These are phyloP conservation scores for Cerrena zonata DNA, from an alignment of 1,284 basidiomycete genomes.

Conservation along the genomic window DNA sequence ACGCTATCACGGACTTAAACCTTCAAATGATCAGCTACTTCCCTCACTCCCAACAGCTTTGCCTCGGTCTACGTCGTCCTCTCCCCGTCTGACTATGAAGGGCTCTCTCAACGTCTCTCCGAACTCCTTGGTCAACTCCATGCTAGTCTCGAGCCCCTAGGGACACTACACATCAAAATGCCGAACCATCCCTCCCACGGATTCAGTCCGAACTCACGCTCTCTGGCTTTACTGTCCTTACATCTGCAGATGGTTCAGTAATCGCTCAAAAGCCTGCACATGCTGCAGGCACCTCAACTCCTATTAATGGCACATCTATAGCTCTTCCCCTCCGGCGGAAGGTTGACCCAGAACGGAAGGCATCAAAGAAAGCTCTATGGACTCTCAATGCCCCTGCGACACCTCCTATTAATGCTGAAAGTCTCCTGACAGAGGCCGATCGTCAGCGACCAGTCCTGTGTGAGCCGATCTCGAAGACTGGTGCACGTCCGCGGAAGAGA, in stretches of 20 bases:
- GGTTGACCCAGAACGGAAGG: constrained; percentile 49
- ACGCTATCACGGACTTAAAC: constrained; percentile 5
- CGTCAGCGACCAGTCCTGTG: constrained; percentile 64
- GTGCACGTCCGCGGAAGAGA: constrained; percentile 65
- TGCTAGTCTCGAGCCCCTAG: constrained; percentile 52
- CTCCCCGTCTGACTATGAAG: constrained; percentile 53
- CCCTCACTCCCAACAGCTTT: constrained; percentile 51
- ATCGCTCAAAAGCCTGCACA: constrained; percentile 64
- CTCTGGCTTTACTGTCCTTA: constrained; percentile 57
- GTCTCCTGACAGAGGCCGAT: constrained; percentile 69
- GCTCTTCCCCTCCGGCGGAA: constrained; percentile 46
- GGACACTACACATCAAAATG: constrained; percentile 61
- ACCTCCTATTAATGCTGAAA: constrained; percentile 70
- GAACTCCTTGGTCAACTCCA: constrained; percentile 55
- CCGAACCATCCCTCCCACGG: constrained; percentile 37
- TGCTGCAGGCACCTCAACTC: constrained; percentile 29
- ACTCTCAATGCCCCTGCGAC: constrained; percentile 56
- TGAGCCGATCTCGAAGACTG: constrained; percentile 46
- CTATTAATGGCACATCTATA: constrained; percentile 29
- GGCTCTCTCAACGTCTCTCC: constrained; percentile 46
- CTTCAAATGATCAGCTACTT: constrained; percentile 42
- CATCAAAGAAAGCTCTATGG: constrained; percentile 78
- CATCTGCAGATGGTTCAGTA: constrained; percentile 39
- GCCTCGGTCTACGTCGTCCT: constrained; percentile 62
- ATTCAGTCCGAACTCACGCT: constrained; percentile 55